Evolutionary conservation across 2,329 filamentous ascomycete genomes (phyloP), one percentile per base, ranked within the genome.

Genomic region (Aspergillus fijiensis): DNA sequence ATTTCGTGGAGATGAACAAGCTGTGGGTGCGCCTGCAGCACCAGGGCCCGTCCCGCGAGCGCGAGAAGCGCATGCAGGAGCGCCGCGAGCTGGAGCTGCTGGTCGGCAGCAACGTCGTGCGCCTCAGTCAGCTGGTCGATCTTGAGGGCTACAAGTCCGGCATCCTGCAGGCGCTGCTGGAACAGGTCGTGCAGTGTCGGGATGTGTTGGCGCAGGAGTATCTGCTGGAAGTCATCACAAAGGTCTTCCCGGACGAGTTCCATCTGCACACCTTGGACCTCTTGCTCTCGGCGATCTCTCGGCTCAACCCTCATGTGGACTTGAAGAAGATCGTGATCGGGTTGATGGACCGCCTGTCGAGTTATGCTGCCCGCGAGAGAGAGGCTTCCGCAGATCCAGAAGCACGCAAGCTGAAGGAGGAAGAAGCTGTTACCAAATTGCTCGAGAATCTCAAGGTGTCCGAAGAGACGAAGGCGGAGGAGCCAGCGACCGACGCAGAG

Each of bases 1-100:
- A 99, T 72, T 99, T 99, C 73, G 95, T 99, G 68, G 95, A 99
- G 79, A 99, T 99, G 95, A 99, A 99, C 80, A 99, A 99, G 84
- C 84, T 99, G 35, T 99, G 95, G 95, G 95, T 99, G 64, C 89
- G 95, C 49, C 81, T 98, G 72, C 95, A 99, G 76, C 95, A 99
- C 76, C 95, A 99, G 75, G 95, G 95, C 27, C 95, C 97, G 74
- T 99, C 95, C 45, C 86, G 94, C 70, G 95, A 99, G 77, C 85
- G 95, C 55, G 95, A 99, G 65, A 89, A 96, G 79, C 85, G 95
- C 69, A 96, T 92, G 60, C 92, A 95, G 71, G 95, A 99, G 80
- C 85, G 95, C 69, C 93, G 96, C 75, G 96, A 99, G 79, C 82
- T 99, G 57, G 95, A 99, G 80, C 82, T 99, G 63, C 84, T 99